These are phyloP conservation scores for Juncus inflexus DNA, from an alignment of 176 grass and related monocot species.

Conservation along the genomic window DNA sequence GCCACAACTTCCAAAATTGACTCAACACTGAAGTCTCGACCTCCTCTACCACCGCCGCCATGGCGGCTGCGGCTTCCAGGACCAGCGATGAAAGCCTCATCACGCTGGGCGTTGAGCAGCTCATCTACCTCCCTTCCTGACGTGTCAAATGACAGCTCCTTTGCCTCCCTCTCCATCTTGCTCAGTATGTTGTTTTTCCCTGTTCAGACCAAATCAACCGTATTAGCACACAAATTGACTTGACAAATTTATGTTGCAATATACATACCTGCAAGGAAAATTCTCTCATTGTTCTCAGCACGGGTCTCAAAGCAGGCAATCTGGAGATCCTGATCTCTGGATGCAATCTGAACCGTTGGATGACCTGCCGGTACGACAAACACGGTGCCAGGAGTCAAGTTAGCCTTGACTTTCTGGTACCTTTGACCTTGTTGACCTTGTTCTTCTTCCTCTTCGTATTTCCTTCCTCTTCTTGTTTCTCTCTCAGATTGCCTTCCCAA, in stretches of 20 bases:
- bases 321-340: slow-evolving; percentile 43
- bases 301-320: slow-evolving; percentile 59
- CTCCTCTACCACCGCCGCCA: not conserved
- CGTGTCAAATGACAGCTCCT: slow-evolving; percentile 60
- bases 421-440: slow-evolving; percentile 15
- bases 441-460: slow-evolving; percentile 2
- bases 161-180: slow-evolving; percentile 48
- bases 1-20: slow-evolving; percentile 2
- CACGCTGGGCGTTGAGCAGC: slow-evolving; percentile 45
- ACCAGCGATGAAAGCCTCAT: slow-evolving; percentile 37
- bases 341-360: slow-evolving; percentile 42
- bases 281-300: slow-evolving; percentile 54
- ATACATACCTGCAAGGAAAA: slow-evolving; percentile 51
- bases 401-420: slow-evolving; percentile 37
- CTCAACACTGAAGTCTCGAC: slow-evolving; percentile 9
- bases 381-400: slow-evolving; percentile 34
- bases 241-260: too few relatives aligned
- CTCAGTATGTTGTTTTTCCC: slow-evolving; percentile 46
- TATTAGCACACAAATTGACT: not conserved
- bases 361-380: slow-evolving; percentile 66
- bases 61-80: slow-evolving; percentile 23
- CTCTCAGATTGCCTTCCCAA: slow-evolving; percentile 5
- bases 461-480: slow-evolving; percentile 7
- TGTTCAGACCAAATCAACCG: not conserved
- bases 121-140: slow-evolving; percentile 50